A percentile compares a stretch with the other conserved stretches of the same genome.
Evolutionary conservation across 306 rosid genomes (phyloP).

Genomic region (Cicer chorassanicum): DNA sequence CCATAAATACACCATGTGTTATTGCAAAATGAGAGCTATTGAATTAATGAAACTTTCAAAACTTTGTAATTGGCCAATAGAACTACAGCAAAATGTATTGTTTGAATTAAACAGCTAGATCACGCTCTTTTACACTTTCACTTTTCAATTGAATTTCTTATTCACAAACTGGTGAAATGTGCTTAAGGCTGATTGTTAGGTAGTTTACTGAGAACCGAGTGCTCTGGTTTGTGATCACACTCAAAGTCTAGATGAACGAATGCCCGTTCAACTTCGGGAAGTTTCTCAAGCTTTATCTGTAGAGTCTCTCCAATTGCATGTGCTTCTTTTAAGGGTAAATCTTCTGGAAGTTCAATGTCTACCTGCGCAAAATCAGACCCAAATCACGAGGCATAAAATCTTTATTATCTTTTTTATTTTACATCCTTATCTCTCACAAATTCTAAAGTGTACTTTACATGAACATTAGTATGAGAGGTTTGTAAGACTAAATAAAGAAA

Average conservation of each 20-base stretch:
- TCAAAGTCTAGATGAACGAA: conserved; percentile 98
- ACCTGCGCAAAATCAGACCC: conserved; percentile 61
- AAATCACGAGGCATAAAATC: conserved; percentile 17
- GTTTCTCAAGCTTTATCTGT: conserved; percentile 77
- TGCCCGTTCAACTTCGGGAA: conserved; percentile 80
- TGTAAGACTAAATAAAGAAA: conserved; percentile 20
- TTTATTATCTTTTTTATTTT: not conserved
- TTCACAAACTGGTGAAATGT: not conserved
- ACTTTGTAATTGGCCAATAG: not conserved
- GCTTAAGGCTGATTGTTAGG: conserved; percentile 61
- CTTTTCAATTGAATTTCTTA: not conserved
- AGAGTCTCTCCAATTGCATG: conserved; percentile 78
- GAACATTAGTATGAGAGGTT: not conserved
- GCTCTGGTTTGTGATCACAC: conserved; percentile 96
- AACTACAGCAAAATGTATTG: not conserved
- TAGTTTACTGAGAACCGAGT: conserved; percentile 69
- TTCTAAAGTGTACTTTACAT: not conserved
- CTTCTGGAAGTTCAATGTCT: conserved; percentile 92
- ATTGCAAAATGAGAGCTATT: not conserved
- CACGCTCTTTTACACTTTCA: not conserved
- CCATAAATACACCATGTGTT: not conserved
- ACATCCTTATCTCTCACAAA: conserved; percentile 6
- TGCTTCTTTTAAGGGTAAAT: conserved; percentile 78
- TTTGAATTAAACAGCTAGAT: conserved; percentile 19
- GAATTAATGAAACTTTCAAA: conserved; percentile 2